phyloP scores from a whole-genome alignment of 805 yeast species.

The Candida sithepensis region DNA sequence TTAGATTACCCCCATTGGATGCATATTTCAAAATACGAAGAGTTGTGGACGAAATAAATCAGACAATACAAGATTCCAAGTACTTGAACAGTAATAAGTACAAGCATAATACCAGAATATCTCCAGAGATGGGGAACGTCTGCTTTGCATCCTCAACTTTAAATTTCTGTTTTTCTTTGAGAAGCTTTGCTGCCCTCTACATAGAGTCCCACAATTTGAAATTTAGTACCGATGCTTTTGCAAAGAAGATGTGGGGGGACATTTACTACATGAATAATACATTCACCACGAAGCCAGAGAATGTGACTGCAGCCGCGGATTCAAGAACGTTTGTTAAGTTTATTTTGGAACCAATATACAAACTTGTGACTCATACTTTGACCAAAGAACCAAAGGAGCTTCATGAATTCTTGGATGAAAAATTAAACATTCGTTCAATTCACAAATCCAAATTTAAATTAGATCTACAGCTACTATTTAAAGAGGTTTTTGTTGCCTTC shows the following conservation, averaged over 20 bases:
- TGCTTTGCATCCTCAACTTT: constrained; percentile 68
- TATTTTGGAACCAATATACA: constrained; percentile 77
- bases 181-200: constrained; percentile 58
- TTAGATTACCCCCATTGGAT: constrained; percentile 70
- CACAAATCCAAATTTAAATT: constrained; percentile 38
- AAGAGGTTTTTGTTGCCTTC: constrained; percentile 47
- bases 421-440: constrained; percentile 43
- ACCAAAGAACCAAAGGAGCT: constrained; percentile 47
- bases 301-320: constrained; percentile 19
- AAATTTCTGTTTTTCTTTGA: constrained; percentile 61
- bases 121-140: constrained; percentile 67
- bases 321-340: constrained; percentile 56
- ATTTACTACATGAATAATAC: constrained; percentile 47
- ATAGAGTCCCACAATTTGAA: constrained; percentile 31
- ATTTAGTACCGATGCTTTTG: constrained; percentile 39
- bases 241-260: constrained; percentile 74
- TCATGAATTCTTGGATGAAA: constrained; percentile 39
- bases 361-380: constrained; percentile 59
- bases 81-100: constrained; percentile 19
- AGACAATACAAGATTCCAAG: constrained; percentile 36
- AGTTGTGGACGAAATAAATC: constrained; percentile 62
- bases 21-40: constrained; percentile 65
- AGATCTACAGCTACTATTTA: constrained; percentile 60
- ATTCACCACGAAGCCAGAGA: constrained; percentile 37
- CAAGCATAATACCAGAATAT: constrained; percentile 33